These are phyloP conservation scores for Monosporascus sp. DNA, from an alignment of 2,329 filamentous ascomycete species.

Conservation along the genomic window DNA sequence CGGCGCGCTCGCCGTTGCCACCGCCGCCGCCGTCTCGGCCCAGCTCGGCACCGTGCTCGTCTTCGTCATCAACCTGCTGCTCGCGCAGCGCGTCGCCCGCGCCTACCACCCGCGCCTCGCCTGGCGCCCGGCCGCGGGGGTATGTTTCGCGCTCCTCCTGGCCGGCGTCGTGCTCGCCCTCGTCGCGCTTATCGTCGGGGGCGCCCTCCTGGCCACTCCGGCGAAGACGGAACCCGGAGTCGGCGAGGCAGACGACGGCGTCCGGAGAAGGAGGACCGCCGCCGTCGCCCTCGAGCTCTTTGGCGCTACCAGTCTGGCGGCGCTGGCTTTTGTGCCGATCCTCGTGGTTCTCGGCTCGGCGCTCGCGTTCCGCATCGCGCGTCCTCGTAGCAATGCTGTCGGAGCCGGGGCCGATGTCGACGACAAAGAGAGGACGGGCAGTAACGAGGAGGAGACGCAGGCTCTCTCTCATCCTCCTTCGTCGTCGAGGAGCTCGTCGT, in stretches of 20 bases:
- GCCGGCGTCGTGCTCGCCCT: conserved; percentile 53
- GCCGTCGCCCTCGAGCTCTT: conserved; percentile 53
- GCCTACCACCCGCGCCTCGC: conserved; percentile 66
- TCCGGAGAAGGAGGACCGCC: conserved; percentile 31
- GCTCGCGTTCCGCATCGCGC: neutral
- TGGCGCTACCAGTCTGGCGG: conserved; percentile 54
- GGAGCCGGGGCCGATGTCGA: neutral
- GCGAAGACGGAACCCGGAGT: too few relatives aligned
- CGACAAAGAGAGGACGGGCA: too few relatives aligned
- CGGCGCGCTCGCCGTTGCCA: conserved; percentile 35
- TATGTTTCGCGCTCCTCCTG: conserved; percentile 53
- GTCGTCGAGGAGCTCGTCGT: conserved; percentile 30
- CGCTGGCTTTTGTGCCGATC: conserved; percentile 50
- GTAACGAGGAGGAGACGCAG: too few relatives aligned
- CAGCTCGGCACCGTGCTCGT: conserved; percentile 69
- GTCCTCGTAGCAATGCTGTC: neutral
- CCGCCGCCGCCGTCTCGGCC: conserved; percentile 64
- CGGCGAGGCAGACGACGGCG: conserved; percentile 28
- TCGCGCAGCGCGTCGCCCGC: conserved; percentile 68
- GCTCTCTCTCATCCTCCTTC: conserved; percentile 25
- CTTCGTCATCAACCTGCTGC: conserved; percentile 73
- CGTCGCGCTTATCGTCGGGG: conserved; percentile 59
- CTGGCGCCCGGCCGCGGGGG: conserved; percentile 53
- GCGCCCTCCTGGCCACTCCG: conserved; percentile 40
- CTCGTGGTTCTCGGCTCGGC: conserved; percentile 45